Evolutionary conservation across 768 basidiomycete species (phyloP), one percentile per base, ranked within the genome.

Genomic region (Pleurotus pulmonarius): DNA sequence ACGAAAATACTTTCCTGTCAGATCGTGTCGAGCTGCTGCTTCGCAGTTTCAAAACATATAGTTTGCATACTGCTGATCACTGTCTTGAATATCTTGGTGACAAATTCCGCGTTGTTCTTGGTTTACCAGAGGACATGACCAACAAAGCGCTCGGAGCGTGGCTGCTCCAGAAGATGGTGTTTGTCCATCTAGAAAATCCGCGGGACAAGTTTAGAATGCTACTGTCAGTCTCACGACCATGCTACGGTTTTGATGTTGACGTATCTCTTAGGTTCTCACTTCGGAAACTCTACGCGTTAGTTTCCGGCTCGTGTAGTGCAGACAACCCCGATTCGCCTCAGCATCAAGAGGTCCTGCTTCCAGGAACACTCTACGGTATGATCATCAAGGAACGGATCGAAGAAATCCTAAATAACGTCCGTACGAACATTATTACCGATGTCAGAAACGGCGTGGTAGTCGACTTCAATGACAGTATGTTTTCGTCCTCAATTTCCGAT

Each of bases 321-420:
- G 97, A 99, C 74, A 98, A 98, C 68, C 95, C 97, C 4, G 97
- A 99, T 79, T 98, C 95, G 1, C 94, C 97, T 58, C 96, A 98
- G 68, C 92, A 98, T 66, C 97, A 99, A 69, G 97, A 99, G 67
- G 94, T 96, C 46, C 81, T 99, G 11, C 83, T 98, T 4, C 97
- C 97, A 1, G 97, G 97, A 26, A 84, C 77, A 61, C 70, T 99
- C 20, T 98, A 97, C 68, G 87, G 87, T 48, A 98, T 96, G 92
- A 97, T 98, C 65, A 90, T 99, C 76, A 98, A 97, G 73, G 97
- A 99, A 70, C 86, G 92, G 58, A 79, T 98, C 58, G 96, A 98
- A 62, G 97, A 98, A 69, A 86, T 85, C 20, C 72, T 98, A 49
- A 88, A 82, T 61, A 79, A 81, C 63, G 82, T 91, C 65, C 82